Conservation (phyloP, 768 basidiomycete genomes). For the Macrocybe gigantea region DNA sequence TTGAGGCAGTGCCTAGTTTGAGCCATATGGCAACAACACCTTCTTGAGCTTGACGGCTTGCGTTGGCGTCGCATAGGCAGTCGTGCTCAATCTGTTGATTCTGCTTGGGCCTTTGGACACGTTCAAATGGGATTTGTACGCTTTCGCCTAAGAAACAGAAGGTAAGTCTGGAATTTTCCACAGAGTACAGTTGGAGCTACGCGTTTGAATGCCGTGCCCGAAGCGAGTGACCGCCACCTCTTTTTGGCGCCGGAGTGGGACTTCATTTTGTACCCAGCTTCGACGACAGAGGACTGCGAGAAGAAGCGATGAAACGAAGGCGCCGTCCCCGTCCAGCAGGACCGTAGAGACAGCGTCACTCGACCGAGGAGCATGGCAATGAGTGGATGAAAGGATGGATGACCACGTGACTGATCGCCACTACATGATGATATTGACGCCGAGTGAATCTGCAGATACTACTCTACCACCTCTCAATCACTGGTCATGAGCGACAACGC, state of each 20-base stretch:
- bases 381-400: not conserved
- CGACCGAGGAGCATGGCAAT: conserved; percentile 9
- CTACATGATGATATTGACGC: no score
- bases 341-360: conserved; percentile 4
- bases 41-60: conserved; percentile 69
- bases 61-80: conserved; percentile 57
- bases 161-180: not conserved
- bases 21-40: conserved; percentile 61
- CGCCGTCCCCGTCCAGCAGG: conserved; percentile 12
- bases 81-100: conserved; percentile 61
- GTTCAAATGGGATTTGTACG: conserved; percentile 72
- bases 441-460: not conserved
- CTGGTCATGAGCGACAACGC: conserved; percentile 32
- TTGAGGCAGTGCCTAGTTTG: conserved; percentile 12
- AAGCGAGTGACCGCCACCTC: conserved; percentile 68
- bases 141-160: conserved; percentile 45
- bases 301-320: conserved; percentile 35
- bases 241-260: conserved; percentile 80
- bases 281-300: conserved; percentile 48
- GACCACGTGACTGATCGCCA: conserved; percentile 6
- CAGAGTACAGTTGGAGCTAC: conserved; percentile 15
- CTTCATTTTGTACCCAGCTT: conserved; percentile 74
- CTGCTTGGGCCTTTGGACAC: conserved; percentile 56
- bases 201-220: conserved; percentile 65
- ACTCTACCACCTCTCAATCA: conserved; percentile 3